Evolutionary conservation across 2,329 filamentous ascomycete species (phyloP).

Genomic region (Zymoseptoria passerinii): DNA sequence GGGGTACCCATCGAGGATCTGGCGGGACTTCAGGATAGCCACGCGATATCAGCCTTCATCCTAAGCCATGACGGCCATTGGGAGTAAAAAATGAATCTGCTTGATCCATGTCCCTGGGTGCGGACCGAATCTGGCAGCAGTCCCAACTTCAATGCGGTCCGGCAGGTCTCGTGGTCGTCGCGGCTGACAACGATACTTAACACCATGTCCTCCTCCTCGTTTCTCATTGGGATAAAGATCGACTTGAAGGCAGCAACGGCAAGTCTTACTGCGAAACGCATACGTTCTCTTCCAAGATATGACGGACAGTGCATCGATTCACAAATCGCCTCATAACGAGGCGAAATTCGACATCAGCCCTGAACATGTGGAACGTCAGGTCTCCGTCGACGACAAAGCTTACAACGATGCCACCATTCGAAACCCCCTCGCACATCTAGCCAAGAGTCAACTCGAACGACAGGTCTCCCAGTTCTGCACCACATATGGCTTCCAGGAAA

Average conservation of each 20-base stretch:
- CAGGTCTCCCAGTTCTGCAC: constrained; percentile 11
- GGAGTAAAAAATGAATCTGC: background rate
- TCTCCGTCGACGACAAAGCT: background rate
- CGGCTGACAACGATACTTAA: background rate
- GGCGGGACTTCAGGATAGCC: background rate
- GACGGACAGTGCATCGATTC: background rate
- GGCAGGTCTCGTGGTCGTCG: background rate
- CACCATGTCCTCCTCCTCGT: background rate
- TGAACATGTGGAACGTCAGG: constrained; percentile 8
- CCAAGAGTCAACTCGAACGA: constrained; percentile 4
- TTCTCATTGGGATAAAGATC: background rate
- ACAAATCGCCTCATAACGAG: background rate
- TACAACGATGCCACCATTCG: constrained; percentile 8
- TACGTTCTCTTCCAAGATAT: background rate
- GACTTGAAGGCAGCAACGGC: background rate
- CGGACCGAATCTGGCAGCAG: background rate
- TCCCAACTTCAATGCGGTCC: background rate
- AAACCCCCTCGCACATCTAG: constrained; percentile 9
- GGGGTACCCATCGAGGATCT: background rate
- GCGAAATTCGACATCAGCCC: constrained; percentile 1
- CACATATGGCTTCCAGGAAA: constrained; percentile 24
- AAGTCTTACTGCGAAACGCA: background rate
- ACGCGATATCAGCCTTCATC: background rate
- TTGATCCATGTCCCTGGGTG: background rate
- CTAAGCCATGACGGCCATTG: background rate